phyloP scores from a whole-genome alignment of 2,329 filamentous ascomycete species.

The Didymella pomorum region DNA sequence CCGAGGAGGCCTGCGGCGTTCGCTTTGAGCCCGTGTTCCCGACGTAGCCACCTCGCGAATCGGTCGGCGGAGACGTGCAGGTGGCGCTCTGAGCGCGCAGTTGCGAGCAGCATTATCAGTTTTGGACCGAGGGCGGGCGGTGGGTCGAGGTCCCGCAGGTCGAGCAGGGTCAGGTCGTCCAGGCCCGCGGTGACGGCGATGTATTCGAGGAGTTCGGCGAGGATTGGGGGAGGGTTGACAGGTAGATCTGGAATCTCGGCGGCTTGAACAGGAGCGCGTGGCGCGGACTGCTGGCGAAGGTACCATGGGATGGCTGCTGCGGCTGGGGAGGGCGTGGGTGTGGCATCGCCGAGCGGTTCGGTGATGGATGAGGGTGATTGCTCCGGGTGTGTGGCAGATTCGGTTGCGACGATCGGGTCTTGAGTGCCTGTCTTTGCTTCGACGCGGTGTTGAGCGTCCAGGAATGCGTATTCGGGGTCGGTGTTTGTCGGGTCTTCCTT shows the following conservation, averaged over 20 bases:
- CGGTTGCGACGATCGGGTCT: not conserved
- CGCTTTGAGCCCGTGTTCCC: slow-evolving; percentile 74
- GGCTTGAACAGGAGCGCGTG: slow-evolving; percentile 52
- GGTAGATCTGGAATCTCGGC: slow-evolving; percentile 72
- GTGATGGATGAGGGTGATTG: not conserved
- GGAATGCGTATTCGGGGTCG: slow-evolving; percentile 29
- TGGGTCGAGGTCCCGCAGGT: slow-evolving; percentile 84
- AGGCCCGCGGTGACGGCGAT: slow-evolving; percentile 85
- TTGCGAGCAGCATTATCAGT: slow-evolving; percentile 91
- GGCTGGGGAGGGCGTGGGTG: slow-evolving; percentile 17
- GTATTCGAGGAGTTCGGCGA: slow-evolving; percentile 77
- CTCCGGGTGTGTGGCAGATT: slow-evolving; percentile 2
- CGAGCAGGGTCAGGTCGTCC: slow-evolving; percentile 80
- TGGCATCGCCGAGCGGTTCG: slow-evolving; percentile 12
- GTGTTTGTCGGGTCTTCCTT: slow-evolving; percentile 19
- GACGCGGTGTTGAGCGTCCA: slow-evolving; percentile 12
- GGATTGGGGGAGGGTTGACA: slow-evolving; percentile 71
- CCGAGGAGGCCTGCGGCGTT: slow-evolving; percentile 88
- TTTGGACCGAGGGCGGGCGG: slow-evolving; percentile 87
- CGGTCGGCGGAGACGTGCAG: slow-evolving; percentile 89
- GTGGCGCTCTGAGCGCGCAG: slow-evolving; percentile 90
- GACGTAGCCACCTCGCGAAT: slow-evolving; percentile 85
- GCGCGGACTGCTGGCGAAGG: slow-evolving; percentile 63
- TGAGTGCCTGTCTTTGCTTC: not conserved
- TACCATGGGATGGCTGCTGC: slow-evolving; percentile 75